These are phyloP conservation scores for Ceriops zippeliana DNA, from an alignment of 345 rosid genomes.

Conservation along the genomic window DNA sequence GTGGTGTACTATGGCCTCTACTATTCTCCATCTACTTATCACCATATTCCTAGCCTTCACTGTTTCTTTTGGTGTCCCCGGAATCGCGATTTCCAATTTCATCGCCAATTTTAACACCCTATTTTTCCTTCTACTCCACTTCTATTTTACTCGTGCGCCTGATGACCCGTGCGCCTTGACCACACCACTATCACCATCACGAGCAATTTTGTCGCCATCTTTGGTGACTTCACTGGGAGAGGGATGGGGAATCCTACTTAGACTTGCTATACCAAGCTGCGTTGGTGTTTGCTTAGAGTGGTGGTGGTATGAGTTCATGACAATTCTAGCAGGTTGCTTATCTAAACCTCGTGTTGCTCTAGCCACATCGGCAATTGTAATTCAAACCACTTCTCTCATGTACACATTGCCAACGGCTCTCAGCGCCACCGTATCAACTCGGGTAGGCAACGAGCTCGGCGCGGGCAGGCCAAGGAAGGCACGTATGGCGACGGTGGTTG, in stretches of 20 bases:
- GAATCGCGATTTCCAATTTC: conserved; percentile 70
- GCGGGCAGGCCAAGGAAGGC: conserved; percentile 64
- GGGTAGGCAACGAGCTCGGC: conserved; percentile 88
- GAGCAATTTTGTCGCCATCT: background rate
- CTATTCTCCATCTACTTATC: conserved; percentile 58
- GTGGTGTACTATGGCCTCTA: conserved; percentile 66
- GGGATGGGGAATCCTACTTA: conserved; percentile 57
- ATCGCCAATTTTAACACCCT: conserved; percentile 62
- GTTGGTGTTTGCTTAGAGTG: conserved; percentile 87
- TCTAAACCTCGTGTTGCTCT: conserved; percentile 50
- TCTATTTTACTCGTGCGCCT: conserved; percentile 23
- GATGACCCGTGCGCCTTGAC: background rate
- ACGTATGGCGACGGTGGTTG: conserved; percentile 48
- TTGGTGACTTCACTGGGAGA: conserved; percentile 6
- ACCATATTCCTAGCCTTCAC: conserved; percentile 52
- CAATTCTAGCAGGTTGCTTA: conserved; percentile 73
- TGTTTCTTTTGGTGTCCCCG: conserved; percentile 56
- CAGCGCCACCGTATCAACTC: conserved; percentile 67
- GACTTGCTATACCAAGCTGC: conserved; percentile 75
- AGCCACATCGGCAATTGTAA: conserved; percentile 70
- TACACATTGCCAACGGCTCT: conserved; percentile 76
- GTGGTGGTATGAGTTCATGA: conserved; percentile 99
- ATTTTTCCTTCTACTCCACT: conserved; percentile 49
- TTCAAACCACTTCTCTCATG: conserved; percentile 81
- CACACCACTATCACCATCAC: background rate